Evolutionary conservation across 1,139 yeast species (phyloP).

Genomic region (Saccharomyces pastorianus): DNA sequence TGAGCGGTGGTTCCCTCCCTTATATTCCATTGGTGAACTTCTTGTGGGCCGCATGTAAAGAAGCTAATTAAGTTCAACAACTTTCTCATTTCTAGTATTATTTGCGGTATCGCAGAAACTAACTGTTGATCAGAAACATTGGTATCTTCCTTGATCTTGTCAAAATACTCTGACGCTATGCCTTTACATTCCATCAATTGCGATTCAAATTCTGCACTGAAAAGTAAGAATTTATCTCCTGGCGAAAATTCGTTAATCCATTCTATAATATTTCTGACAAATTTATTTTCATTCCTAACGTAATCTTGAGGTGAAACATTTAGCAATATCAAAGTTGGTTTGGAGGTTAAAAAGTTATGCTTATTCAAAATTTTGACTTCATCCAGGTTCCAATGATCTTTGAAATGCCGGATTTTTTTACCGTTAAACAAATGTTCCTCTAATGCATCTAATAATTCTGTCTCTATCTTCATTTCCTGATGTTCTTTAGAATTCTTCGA

Average conservation of each 20-base stretch:
- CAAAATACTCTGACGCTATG: slow-evolving; percentile 16
- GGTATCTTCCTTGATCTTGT: background rate
- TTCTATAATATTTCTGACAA: slow-evolving; percentile 35
- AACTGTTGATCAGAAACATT: background rate
- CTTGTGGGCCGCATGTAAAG: slow-evolving; percentile 86
- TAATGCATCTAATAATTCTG: slow-evolving; percentile 39
- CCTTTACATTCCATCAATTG: slow-evolving; percentile 31
- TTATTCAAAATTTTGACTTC: slow-evolving; percentile 52
- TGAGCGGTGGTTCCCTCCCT: slow-evolving; percentile 74
- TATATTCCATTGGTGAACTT: slow-evolving; percentile 89
- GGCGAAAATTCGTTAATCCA: slow-evolving; percentile 55
- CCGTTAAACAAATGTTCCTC: slow-evolving; percentile 53
- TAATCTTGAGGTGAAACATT: slow-evolving; percentile 57
- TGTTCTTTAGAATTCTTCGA: slow-evolving; percentile 31
- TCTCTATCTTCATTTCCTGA: slow-evolving; percentile 37
- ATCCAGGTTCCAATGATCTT: slow-evolving; percentile 43
- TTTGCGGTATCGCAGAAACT: slow-evolving; percentile 36
- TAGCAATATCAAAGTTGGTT: slow-evolving; percentile 56
- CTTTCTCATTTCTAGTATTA: slow-evolving; percentile 56
- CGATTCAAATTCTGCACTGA: slow-evolving; percentile 56
- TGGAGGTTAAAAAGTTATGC: slow-evolving; percentile 59
- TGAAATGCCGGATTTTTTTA: slow-evolving; percentile 40
- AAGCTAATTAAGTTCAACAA: slow-evolving; percentile 69
- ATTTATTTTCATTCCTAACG: slow-evolving; percentile 38
- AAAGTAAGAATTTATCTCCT: slow-evolving; percentile 45